A percentile compares a stretch with the other conserved stretches of the same genome.
Evolutionary conservation across 2,329 filamentous ascomycete species (phyloP).

Genomic region (Sclerotiophoma versabilis): DNA sequence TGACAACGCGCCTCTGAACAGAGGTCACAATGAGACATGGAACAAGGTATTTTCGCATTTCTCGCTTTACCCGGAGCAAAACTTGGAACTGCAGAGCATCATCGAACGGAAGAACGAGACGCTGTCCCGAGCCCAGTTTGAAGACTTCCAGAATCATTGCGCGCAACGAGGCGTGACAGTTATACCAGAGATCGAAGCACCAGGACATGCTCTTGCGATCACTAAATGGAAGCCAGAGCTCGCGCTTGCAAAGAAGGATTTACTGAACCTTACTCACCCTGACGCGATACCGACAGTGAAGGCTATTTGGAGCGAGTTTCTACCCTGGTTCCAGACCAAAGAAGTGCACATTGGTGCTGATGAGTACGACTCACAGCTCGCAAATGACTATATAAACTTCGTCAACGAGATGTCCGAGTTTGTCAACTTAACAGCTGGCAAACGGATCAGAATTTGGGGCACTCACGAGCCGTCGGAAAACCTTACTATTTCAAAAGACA

Average conservation of each 20-base stretch:
- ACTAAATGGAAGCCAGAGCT: slow-evolving; percentile 52
- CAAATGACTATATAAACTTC: slow-evolving; percentile 48
- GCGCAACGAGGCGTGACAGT: slow-evolving; percentile 47
- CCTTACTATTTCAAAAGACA: slow-evolving; percentile 49
- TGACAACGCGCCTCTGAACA: slow-evolving; percentile 59
- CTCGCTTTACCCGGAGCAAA: slow-evolving; percentile 49
- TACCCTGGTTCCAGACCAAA: slow-evolving; percentile 50
- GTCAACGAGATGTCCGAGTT: slow-evolving; percentile 48
- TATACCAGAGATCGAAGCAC: slow-evolving; percentile 49
- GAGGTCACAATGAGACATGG: slow-evolving; percentile 57
- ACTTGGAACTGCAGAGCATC: slow-evolving; percentile 42
- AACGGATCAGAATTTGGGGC: slow-evolving; percentile 49
- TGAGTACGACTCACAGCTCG: slow-evolving; percentile 45
- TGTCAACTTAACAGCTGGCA: slow-evolving; percentile 40
- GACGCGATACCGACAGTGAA: slow-evolving; percentile 48
- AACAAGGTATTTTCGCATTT: slow-evolving; percentile 56
- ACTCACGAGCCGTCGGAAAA: slow-evolving; percentile 54
- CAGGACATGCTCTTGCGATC: slow-evolving; percentile 47
- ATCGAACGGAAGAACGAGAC: slow-evolving; percentile 48
- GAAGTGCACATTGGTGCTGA: slow-evolving; percentile 50
- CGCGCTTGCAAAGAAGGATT: slow-evolving; percentile 45
- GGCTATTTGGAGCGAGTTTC: slow-evolving; percentile 48
- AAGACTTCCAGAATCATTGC: slow-evolving; percentile 46
- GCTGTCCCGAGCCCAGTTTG: slow-evolving; percentile 43
- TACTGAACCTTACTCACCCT: slow-evolving; percentile 47